phyloP scores from a whole-genome alignment of 768 basidiomycete genomes.

The Boletus sensibilis region DNA sequence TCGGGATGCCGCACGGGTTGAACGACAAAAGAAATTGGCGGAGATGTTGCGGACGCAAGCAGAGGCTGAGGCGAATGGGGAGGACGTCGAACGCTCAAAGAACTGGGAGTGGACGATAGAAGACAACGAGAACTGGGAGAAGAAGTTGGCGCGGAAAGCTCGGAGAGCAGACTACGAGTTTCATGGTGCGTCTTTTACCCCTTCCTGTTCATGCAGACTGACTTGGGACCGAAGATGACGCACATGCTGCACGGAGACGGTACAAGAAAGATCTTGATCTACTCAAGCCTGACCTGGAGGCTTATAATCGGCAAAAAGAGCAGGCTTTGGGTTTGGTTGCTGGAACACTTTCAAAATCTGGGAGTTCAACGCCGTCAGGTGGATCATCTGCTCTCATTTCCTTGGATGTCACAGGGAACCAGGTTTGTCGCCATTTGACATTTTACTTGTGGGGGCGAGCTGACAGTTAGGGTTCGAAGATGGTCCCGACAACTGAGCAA shows the following conservation, averaged over 20 bases:
- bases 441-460: background rate
- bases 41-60: slow-evolving; percentile 82
- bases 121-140: slow-evolving; percentile 32
- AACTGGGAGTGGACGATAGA: slow-evolving; percentile 69
- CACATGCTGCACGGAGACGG: slow-evolving; percentile 80
- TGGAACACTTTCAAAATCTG: slow-evolving; percentile 55
- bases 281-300: slow-evolving; percentile 82
- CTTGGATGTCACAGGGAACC: slow-evolving; percentile 50
- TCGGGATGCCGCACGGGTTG: slow-evolving; percentile 79
- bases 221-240: slow-evolving; percentile 60
- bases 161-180: slow-evolving; percentile 88
- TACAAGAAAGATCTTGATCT: slow-evolving; percentile 92
- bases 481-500: slow-evolving; percentile 57
- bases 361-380: slow-evolving; percentile 30
- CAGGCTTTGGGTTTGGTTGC: slow-evolving; percentile 72
- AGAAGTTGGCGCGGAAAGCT: slow-evolving; percentile 73
- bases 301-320: slow-evolving; percentile 90
- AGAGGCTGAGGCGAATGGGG: slow-evolving; percentile 88
- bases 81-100: slow-evolving; percentile 93
- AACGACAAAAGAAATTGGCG: slow-evolving; percentile 87
- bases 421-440: slow-evolving; percentile 33
- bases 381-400: slow-evolving; percentile 41
- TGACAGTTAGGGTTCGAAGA: slow-evolving; percentile 31
- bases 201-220: background rate
- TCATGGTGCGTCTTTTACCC: slow-evolving; percentile 59